phyloP scores from a whole-genome alignment of 2,329 filamentous ascomycete species.

The Colletotrichum karsti region DNA sequence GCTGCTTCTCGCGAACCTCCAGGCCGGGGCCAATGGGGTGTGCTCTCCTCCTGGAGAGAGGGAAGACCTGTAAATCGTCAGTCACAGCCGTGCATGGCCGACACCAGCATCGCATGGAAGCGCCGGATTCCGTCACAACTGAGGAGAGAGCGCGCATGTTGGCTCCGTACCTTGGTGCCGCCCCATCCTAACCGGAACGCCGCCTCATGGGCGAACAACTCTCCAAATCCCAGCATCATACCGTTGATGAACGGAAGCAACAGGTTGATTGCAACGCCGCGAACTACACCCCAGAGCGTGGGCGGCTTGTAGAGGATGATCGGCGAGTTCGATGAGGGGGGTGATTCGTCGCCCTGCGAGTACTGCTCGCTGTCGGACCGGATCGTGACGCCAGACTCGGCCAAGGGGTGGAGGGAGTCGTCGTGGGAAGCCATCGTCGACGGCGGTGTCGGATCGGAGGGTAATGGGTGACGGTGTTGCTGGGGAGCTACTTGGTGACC shows the following conservation, averaged over 20 bases:
- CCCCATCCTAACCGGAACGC: constrained; percentile 95
- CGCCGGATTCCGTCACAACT: too few species aligned
- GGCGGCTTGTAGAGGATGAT: constrained; percentile 90
- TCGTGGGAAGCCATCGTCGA: constrained; percentile 60
- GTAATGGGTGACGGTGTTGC: not conserved
- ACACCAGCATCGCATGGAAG: too few species aligned
- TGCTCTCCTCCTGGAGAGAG: constrained; percentile 65
- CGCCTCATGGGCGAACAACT: constrained; percentile 94
- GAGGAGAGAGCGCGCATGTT: not conserved
- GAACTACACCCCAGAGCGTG: constrained; percentile 83
- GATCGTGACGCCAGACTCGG: constrained; percentile 80
- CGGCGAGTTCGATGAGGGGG: constrained; percentile 70
- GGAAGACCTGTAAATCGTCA: constrained; percentile 58
- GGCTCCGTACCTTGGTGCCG: constrained; percentile 80
- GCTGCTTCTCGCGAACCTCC: constrained; percentile 76
- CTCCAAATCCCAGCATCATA: constrained; percentile 97
- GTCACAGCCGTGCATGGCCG: not conserved
- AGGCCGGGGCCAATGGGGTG: constrained; percentile 83
- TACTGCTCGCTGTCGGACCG: constrained; percentile 87
- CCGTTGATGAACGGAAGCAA: constrained; percentile 95
- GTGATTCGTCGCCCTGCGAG: constrained; percentile 70
- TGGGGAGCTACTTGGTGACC: not conserved
- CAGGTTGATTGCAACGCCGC: constrained; percentile 95
- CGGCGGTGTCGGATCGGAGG: not conserved
- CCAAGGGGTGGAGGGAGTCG: constrained; percentile 57